Conservation (phyloP, 306 rosid genomes). For the Dryas drummondii region DNA sequence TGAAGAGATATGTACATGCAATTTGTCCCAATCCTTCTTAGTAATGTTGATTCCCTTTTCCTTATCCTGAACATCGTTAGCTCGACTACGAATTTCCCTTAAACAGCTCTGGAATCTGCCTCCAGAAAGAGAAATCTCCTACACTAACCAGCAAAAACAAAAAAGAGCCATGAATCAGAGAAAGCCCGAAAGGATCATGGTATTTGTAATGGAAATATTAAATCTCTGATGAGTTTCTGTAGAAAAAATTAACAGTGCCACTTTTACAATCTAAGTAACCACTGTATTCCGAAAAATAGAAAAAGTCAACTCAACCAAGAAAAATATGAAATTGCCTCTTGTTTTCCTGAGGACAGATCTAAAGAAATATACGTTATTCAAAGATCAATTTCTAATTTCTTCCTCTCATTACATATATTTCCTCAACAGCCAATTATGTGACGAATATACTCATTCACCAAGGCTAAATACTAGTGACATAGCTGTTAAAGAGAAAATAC, state of each 20-base stretch:
- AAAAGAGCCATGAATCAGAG: slow-evolving; percentile 39
- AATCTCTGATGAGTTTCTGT: not conserved
- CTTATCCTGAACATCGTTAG: slow-evolving; percentile 71
- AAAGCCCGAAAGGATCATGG: slow-evolving; percentile 11
- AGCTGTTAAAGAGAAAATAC: not conserved
- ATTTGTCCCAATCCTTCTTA: slow-evolving; percentile 74
- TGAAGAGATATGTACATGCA: slow-evolving; percentile 84
- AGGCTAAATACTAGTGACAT: not conserved
- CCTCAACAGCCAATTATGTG: no score
- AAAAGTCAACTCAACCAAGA: no score
- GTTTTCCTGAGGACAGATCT: no score
- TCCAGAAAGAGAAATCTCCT: slow-evolving; percentile 96
- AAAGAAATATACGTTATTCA: no score
- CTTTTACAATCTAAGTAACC: not conserved
- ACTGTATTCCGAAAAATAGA: no score
- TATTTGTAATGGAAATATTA: not conserved
- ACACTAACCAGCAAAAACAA: slow-evolving; percentile 55
- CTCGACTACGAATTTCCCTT: slow-evolving; percentile 84
- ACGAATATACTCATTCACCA: not conserved
- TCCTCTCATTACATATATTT: no score
- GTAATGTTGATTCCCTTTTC: slow-evolving; percentile 73
- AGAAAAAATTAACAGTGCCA: not conserved
- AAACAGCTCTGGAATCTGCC: slow-evolving; percentile 87
- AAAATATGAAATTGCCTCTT: no score
- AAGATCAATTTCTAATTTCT: no score